phyloP scores from a whole-genome alignment of 2,329 filamentous ascomycete genomes.

The Ophiostoma novo-ulmi region DNA sequence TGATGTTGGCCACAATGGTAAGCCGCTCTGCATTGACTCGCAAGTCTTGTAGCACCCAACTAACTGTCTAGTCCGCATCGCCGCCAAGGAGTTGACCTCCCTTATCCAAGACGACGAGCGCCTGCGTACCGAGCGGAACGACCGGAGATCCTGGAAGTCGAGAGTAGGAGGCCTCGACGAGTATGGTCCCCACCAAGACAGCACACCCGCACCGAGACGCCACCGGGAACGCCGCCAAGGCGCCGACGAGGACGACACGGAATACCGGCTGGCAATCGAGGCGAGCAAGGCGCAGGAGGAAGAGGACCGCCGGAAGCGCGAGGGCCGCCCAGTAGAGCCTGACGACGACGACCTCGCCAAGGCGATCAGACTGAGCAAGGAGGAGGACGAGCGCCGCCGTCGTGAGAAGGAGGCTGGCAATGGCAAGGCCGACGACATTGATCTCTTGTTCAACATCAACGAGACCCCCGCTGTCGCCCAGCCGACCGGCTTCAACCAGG shows the following conservation, averaged over 20 bases:
- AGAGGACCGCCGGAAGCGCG: constrained; percentile 73
- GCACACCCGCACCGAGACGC: constrained; percentile 34
- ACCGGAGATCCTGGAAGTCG: constrained; percentile 94
- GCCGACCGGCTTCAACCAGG: constrained; percentile 88
- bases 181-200: constrained; percentile 47
- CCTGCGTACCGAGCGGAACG: constrained; percentile 79
- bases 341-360: constrained; percentile 89
- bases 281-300: constrained; percentile 94
- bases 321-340: constrained; percentile 48
- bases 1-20: constrained; percentile 95
- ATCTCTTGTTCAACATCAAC: constrained; percentile 70
- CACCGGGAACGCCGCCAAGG: constrained; percentile 47
- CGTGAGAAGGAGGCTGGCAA: constrained; percentile 58
- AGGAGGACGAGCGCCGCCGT: constrained; percentile 85
- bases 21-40: background rate
- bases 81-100: constrained; percentile 90
- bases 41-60: background rate
- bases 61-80: constrained; percentile 70
- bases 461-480: constrained; percentile 51
- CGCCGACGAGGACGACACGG: constrained; percentile 77
- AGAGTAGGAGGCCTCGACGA: constrained; percentile 92
- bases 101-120: constrained; percentile 91
- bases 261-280: constrained; percentile 86
- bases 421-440: constrained; percentile 29
- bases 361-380: constrained; percentile 88